Evolutionary conservation across 164 flowering plant genomes (phyloP), one percentile per base, ranked within the genome.

Genomic region (Warburgia ugandensis): DNA sequence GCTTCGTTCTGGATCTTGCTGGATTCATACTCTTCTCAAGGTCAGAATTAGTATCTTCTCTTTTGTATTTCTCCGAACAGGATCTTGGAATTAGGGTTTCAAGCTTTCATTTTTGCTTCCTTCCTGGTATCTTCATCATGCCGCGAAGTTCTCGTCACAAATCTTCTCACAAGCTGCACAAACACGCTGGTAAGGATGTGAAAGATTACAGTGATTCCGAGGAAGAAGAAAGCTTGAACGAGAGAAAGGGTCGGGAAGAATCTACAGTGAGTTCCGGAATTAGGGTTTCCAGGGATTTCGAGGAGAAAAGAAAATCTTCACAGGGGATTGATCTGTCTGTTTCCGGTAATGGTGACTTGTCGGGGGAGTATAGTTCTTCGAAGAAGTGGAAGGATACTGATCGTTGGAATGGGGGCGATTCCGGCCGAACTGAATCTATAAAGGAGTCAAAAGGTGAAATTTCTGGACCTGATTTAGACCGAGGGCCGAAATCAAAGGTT

Each of bases 111-210:
- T n/a, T n/a, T n/a, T n/a, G n/a, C n/a, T n/a, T n/a, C n/a, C n/a
- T n/a, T n/a, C n/a, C 55, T n/a, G n/a, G n/a, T n/a, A n/a, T n/a
- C n/a, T 30, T 37, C 55, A 42, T 46, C 57, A 81, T 83, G 90
- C 77, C 86, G 59, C 56, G 73, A 60, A 78, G 85, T 73, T 79
- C 81, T 45, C 56, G 77, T 54, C 81, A 76, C 61, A 81, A 79
- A 53, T 73, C 76, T n/a, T 73, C 76, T n/a, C 77, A 72, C 47
- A 75, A 64, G 65, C 74, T 64, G 56, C 75, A 81, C 58, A 79
- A 73, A 66, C 75, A 74, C 48, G 69, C 76, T 48, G 66, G 66
- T 13, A 72, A 53, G 29, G 77, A 75, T 33, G 63, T 17, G 13
- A 70, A 50, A 41, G 75, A 76, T 7, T 56, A 54, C 27, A 64